Conservation (phyloP, 1,284 basidiomycete genomes). For the Trametes polyzona region DNA sequence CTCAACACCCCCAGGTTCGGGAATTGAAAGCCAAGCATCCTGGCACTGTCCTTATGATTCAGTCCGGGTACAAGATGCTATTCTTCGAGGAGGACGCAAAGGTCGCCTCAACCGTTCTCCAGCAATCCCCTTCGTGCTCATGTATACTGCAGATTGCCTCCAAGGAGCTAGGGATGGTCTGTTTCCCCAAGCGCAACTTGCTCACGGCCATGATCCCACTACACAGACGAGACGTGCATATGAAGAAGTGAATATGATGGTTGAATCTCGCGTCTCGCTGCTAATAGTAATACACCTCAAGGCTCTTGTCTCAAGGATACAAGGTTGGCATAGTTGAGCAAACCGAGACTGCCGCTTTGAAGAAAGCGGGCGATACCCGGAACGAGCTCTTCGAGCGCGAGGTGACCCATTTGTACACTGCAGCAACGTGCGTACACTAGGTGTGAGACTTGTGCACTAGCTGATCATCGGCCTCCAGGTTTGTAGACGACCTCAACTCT, state of each 20-base stretch:
- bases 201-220: slow-evolving; percentile 83
- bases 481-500: slow-evolving; percentile 74
- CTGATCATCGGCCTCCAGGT: slow-evolving; percentile 47
- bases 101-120: slow-evolving; percentile 38
- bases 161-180: slow-evolving; percentile 82
- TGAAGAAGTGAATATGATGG: slow-evolving; percentile 77
- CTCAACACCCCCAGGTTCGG: slow-evolving; percentile 51
- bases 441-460: no score
- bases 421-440: slow-evolving; percentile 72
- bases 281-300: slow-evolving; percentile 33
- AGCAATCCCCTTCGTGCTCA: background rate
- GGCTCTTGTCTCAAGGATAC: slow-evolving; percentile 84
- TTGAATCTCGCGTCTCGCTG: background rate
- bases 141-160: slow-evolving; percentile 69
- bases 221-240: slow-evolving; percentile 82
- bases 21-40: slow-evolving; percentile 75
- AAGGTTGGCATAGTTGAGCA: slow-evolving; percentile 94
- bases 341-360: slow-evolving; percentile 93
- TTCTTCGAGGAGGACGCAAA: slow-evolving; percentile 93
- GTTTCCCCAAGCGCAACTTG: slow-evolving; percentile 81
- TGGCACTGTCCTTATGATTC: slow-evolving; percentile 82
- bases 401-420: slow-evolving; percentile 84
- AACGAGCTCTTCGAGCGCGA: slow-evolving; percentile 84
- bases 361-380: slow-evolving; percentile 86
- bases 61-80: slow-evolving; percentile 88